Evolutionary conservation across 441 rosid species (phyloP), one percentile per base, ranked within the genome.

Genomic region (Pelargonium myrrhifolium): DNA sequence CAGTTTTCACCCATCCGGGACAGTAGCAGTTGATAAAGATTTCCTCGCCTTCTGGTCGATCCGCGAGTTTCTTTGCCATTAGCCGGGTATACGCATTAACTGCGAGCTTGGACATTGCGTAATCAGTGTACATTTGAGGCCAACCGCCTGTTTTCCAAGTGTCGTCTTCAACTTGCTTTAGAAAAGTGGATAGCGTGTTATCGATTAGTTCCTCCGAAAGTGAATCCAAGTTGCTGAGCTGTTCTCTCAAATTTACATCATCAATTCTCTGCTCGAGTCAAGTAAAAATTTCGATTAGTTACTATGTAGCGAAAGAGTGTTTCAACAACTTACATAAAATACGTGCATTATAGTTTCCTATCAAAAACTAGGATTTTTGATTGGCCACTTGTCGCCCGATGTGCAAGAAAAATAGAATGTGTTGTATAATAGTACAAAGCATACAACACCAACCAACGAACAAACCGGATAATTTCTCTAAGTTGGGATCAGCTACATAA

Each of bases 1-100:
- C 89, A 24, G 97, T 93, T 78, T 86, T 93, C 61, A 87, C 99
- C 99, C 95, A 89, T 49, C 99, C 97, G 1, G 99, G 99, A 73
- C 97, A 93, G 80, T 82, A 93, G 72, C 93, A 85, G 71, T 91
- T 93, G 63, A 89, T 81, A 65, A 77, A 83, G 56, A 93, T 84
- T 83, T 86, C 87, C 72, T 82, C 72, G 42, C 88, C 97, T 22
- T 88, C 96, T 7, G 74, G 82, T 39, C 87, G 84, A 21, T 73
- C 74, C 0, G 77, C 78, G 15, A 91, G 79, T 62, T 75, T 78
- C 68, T 79, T 86, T 3, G 88, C 90, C 77, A 86, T 62, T 65
- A 89, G 49, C 77, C 97, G 83, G 2, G 95, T 88, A 81, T 73
- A 86, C 7, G 86, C 77, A 74, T 89, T 91, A 3, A 91, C 99